A percentile compares a stretch with the other conserved stretches of the same genome.
Conservation (phyloP, 106 monocot genomes). For the Hemerocallis citrina region DNA sequence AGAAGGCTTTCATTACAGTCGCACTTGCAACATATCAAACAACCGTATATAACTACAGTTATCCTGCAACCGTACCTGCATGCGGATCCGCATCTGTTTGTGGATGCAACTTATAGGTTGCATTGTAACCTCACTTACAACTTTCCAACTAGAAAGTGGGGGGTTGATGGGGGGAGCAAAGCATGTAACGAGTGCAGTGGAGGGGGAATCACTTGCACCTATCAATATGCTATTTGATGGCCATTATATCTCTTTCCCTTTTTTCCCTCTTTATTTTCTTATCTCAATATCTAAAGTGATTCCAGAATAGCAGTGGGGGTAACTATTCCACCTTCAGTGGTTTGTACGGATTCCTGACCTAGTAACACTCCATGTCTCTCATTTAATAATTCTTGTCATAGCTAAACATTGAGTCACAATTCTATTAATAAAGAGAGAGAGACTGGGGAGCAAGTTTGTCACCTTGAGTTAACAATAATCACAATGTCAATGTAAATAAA, state of each 20-base stretch:
- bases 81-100: too few relatives aligned
- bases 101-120: too few relatives aligned
- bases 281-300: background rate
- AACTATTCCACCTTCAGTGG: background rate
- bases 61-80: too few relatives aligned
- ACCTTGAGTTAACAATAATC: too few relatives aligned
- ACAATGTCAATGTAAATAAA: too few relatives aligned
- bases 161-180: slow-evolving; percentile 7
- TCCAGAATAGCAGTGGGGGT: background rate
- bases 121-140: too few relatives aligned
- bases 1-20: background rate
- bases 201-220: slow-evolving; percentile 8
- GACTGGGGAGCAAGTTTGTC: background rate
- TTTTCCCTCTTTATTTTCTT: background rate
- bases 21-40: too few relatives aligned
- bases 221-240: slow-evolving; percentile 8
- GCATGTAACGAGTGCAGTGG: background rate
- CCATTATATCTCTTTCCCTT: slow-evolving; percentile 7
- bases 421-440: background rate
- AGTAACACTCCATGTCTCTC: background rate
- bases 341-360: background rate
- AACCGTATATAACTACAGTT: too few relatives aligned
- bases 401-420: too few relatives aligned
- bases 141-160: too few relatives aligned
- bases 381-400: too few relatives aligned